Base-by-base conservation (phyloP, 768 basidiomycete species). In the Lactarius pseudohatsudake region DNA sequence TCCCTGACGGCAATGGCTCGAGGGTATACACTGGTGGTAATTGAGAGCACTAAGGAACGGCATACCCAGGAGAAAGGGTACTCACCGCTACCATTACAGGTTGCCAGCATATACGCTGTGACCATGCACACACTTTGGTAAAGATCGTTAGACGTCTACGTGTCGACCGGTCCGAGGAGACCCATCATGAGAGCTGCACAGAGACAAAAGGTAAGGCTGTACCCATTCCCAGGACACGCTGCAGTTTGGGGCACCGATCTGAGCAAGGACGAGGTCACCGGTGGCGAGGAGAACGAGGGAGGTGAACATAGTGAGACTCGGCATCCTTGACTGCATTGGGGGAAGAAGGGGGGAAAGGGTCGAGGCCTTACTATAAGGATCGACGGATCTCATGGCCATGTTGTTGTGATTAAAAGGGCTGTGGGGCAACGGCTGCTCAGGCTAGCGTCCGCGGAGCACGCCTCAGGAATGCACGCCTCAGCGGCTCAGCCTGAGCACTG, bases 11-110 rank as follows among this genome's bases (percentile, higher is more conserved):
- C 36, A 38, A 4, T 13, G 1, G 26, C 26, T 26, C 26, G 10
- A 38, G 13, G 15, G 62, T 56, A 22, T 60, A 67, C 10, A 58
- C 66, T 67, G 28, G 13, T 1, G 36, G 6, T 3, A 6, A 13
- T n/a, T 54, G 22, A 63, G 50, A 34, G 11, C 18, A 50, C 18
- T 18, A n/a, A 22, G n/a, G 45, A 13, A 4, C 38, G 22, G 22
- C n/a, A 15, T 5, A 47, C 11, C 53, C 18, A 26, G 26, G 26
- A 26, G 26, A 40, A 40, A 40, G 38, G 13, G 2, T 36, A 40
- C 66, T 56, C 58, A 67, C 66, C 7, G 0, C 66, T 62, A n/a
- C 41, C 41, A 6, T 59, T 56, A 16, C 66, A 67, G 15, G 66
- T 67, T 11, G 50, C 18, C 58, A 64, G 20, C 41, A 67, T 7